A percentile compares a stretch with the other conserved stretches of the same genome.
Conservation (phyloP, 225 moss, liverwort and hornwort species). For the Lunularia cruciata region DNA sequence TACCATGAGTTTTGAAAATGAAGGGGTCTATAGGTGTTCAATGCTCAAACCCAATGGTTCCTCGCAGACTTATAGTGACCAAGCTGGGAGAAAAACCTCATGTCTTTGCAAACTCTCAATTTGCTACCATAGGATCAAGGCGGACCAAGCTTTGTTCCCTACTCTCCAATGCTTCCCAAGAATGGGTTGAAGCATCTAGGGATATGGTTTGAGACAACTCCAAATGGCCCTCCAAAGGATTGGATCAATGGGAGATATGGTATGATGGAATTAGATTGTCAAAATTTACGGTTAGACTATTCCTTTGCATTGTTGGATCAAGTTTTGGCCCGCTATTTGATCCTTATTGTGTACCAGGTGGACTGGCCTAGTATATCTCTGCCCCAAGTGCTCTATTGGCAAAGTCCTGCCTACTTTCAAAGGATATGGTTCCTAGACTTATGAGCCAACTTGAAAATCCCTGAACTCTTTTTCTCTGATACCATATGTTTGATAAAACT, state of each 20-base stretch:
- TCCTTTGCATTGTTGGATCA: slow-evolving; percentile 33
- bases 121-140: slow-evolving; percentile 33
- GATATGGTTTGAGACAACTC: slow-evolving; percentile 21
- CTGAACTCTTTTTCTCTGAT: slow-evolving; percentile 40
- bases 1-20: neutral
- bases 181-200: slow-evolving; percentile 39
- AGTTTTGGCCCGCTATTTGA: slow-evolving; percentile 24
- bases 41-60: slow-evolving; percentile 31
- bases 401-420: slow-evolving; percentile 35
- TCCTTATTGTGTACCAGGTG: slow-evolving; percentile 36
- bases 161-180: slow-evolving; percentile 41
- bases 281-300: slow-evolving; percentile 29
- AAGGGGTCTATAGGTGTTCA: neutral
- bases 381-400: slow-evolving; percentile 44
- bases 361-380: slow-evolving; percentile 43
- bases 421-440: slow-evolving; percentile 6
- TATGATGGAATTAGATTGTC: slow-evolving; percentile 37
- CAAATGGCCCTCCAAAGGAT: slow-evolving; percentile 29
- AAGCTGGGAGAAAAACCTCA: slow-evolving; percentile 16
- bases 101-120: slow-evolving; percentile 36
- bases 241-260: slow-evolving; percentile 34
- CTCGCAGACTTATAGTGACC: slow-evolving; percentile 29
- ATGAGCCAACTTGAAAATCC: slow-evolving; percentile 22
- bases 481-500: too few relatives aligned
- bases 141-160: slow-evolving; percentile 34